A percentile compares a stretch with the other conserved stretches of the same genome.
Evolutionary conservation across 2,329 filamentous ascomycete species (phyloP).

Genomic region (Dothiorella sarmentorum): DNA sequence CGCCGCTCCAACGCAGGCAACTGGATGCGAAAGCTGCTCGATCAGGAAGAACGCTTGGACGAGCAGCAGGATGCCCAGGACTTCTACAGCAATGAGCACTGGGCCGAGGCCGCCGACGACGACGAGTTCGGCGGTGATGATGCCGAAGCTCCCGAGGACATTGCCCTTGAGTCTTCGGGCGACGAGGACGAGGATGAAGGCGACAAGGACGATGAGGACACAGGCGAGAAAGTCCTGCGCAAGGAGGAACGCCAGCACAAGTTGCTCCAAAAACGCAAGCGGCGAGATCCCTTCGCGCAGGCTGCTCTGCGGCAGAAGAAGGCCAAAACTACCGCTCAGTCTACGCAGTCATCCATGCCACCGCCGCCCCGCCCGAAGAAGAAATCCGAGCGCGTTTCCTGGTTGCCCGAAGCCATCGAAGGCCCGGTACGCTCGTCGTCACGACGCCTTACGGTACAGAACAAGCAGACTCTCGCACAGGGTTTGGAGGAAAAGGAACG

Average conservation of each 20-base stretch:
- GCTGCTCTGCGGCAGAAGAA: constrained; percentile 36
- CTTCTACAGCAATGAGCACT: constrained; percentile 44
- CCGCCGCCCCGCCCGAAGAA: constrained; percentile 52
- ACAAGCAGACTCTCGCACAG: constrained; percentile 56
- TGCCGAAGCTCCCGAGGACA: constrained; percentile 61
- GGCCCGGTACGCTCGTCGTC: constrained; percentile 60
- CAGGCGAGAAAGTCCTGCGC: constrained; percentile 84
- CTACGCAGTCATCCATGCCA: constrained; percentile 45
- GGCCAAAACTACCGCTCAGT: constrained; percentile 32
- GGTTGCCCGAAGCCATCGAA: constrained; percentile 63
- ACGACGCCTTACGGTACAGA: constrained; percentile 60
- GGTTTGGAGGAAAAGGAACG: constrained; percentile 72
- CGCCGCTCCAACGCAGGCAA: constrained; percentile 40
- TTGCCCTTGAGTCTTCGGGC: constrained; percentile 76
- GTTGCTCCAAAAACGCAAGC: constrained; percentile 70
- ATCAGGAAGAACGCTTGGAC: constrained; percentile 37
- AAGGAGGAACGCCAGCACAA: constrained; percentile 67
- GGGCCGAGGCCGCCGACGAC: constrained; percentile 64
- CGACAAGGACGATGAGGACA: constrained; percentile 65
- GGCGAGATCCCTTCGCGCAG: constrained; percentile 44
- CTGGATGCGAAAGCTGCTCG: constrained; percentile 39
- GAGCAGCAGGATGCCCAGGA: constrained; percentile 36
- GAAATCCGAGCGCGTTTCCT: constrained; percentile 67
- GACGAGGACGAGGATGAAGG: constrained; percentile 75
- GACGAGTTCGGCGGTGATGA: constrained; percentile 42